A percentile compares a stretch with the other conserved stretches of the same genome.
phyloP scores from a whole-genome alignment of 495 filamentous ascomycete species.

The Aspergillus diversus region DNA sequence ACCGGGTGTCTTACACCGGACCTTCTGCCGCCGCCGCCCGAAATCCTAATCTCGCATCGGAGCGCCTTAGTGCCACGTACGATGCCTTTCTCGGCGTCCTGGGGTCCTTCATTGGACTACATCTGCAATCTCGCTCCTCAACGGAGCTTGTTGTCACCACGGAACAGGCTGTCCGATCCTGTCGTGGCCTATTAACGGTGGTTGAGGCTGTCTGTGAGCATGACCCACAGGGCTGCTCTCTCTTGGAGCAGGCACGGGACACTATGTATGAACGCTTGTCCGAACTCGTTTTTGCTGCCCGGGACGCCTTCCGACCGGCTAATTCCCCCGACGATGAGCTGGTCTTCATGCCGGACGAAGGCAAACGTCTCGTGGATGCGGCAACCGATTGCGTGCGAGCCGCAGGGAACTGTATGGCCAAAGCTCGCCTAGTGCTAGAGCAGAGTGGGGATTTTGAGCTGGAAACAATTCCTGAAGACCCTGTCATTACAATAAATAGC shows the following conservation, averaged over 20 bases:
- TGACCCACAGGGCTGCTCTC: slow-evolving; percentile 64
- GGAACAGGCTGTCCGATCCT: slow-evolving; percentile 79
- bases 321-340: slow-evolving; percentile 67
- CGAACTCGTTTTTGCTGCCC: slow-evolving; percentile 77
- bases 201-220: slow-evolving; percentile 85
- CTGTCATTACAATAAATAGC: slow-evolving; percentile 18
- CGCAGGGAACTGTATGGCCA: slow-evolving; percentile 87
- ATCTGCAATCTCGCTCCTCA: slow-evolving; percentile 86
- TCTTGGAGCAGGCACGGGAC: slow-evolving; percentile 69
- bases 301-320: slow-evolving; percentile 70
- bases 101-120: slow-evolving; percentile 88
- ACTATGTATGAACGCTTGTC: slow-evolving; percentile 80
- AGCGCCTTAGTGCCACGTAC: slow-evolving; percentile 73
- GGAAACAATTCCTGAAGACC: slow-evolving; percentile 58
- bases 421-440: slow-evolving; percentile 83
- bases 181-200: slow-evolving; percentile 73
- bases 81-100: slow-evolving; percentile 87
- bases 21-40: slow-evolving; percentile 46
- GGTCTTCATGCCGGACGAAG: slow-evolving; percentile 79
- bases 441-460: slow-evolving; percentile 93
- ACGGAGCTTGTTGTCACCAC: slow-evolving; percentile 76
- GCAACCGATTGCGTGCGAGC: slow-evolving; percentile 89
- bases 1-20: slow-evolving; percentile 57
- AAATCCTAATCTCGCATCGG: slow-evolving; percentile 61
- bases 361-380: slow-evolving; percentile 73